Base-by-base conservation (phyloP, 495 filamentous ascomycete species). In the Penicillium waksmanii region DNA sequence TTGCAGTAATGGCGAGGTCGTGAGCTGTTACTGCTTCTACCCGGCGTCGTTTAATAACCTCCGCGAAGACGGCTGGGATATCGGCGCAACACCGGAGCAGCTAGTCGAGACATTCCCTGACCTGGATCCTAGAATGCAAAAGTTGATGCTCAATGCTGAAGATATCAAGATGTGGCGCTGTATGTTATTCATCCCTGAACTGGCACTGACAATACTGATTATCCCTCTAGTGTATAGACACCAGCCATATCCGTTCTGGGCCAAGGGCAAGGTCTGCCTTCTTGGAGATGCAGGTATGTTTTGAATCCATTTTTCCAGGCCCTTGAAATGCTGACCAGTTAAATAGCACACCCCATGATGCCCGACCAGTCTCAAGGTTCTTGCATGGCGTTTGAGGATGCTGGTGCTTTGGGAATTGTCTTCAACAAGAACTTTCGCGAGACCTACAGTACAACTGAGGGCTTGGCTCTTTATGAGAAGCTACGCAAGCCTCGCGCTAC, bases 291-390 rank as follows among this genome's bases (percentile, higher is more conserved):
- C 69, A 1, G 61, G 66, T 69, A 58, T 36, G 64, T 63, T 19
- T 15, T 27, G 2, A 42, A 9, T 31, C 5, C n/a, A 44, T 17
- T 18, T 44, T 5, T 11, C 0, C 33, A 13, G 56, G 12, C 12
- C 2, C 5, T 44, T 44, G n/a, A 9, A 2, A 23, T 11, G 0
- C 18, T 56, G 3, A 53, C 23, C 4, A 13, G 4, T 2, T 48
- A 1, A 67, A 17, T 44, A 44, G 81, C 78, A 2, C 81, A 84
- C 60, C 80, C 81, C 1, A 83, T 83, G 81, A 72, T 84, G 40
- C 81, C 81, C 1, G 66, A 79, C 56, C 73, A 76, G 35, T 66
- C 61, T 0, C 73, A 79, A 56, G 76, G 76, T 5, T 66, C 70
- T 0, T 75, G 74, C 53, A 67, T 68, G 69, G 76, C 76, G 2